Base-by-base conservation (phyloP, 768 basidiomycete genomes). In the Rossbeevera mucosa region DNA sequence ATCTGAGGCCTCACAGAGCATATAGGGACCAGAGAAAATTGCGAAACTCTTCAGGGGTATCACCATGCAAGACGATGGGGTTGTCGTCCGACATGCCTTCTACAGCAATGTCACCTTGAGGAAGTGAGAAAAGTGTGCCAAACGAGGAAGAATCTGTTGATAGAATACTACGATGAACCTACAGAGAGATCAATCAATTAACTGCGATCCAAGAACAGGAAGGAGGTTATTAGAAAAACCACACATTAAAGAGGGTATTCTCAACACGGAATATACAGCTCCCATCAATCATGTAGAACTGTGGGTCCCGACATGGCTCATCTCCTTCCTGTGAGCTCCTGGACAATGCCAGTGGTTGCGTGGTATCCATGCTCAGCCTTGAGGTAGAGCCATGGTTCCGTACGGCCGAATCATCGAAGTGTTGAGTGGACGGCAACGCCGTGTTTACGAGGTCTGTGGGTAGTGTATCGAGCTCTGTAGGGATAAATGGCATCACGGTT, bases 11-110 rank as follows among this genome's bases (percentile, higher is more conserved):
- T 69, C 60, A 88, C 87, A 85, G 61, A 7, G 86, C 85, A 59
- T 90, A 89, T n/a, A 89, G 67, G 1, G 81, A 81, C 83, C 83
- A 87, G 28, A 91, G 75, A 59, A 91, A 86, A 63, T 84, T 77
- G 45, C 78, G 76, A 62, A 91, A 90, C 64, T 89, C 85, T 3
- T 75, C 67, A 8, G 78, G 74, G 0, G 78, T 80, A 54, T 89
- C 85, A 0, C 86, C 87, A 2, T 67, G 66, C 28, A 90, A 74
- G 26, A 80, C 55, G 30, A 91, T 78, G 1, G 88, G 87, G 52
- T 80, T 78, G 22, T 78, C 76, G 59, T 90, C 88, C 8, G 79
- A 81, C 14, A 61, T 65, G 4, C 88, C 88, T 60, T 90, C 86
- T 2, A 60, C 67, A 13, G 68, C 60, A 8, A 65, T 63, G 36